Conservation (phyloP, 2,329 filamentous ascomycete species). For the Juglanconis sp. region DNA sequence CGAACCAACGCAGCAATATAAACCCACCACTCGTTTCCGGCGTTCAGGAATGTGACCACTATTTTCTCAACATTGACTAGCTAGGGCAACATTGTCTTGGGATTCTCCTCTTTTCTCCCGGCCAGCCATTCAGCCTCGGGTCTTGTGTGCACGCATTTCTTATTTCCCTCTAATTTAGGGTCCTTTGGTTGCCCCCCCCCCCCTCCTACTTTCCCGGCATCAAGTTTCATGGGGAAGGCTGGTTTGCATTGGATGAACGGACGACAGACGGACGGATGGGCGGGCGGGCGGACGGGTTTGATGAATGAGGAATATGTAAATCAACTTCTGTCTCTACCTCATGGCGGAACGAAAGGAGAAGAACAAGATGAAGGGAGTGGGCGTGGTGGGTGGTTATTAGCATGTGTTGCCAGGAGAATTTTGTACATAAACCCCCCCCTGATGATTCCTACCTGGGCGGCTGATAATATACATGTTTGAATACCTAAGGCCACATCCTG, state of each 20-base stretch:
- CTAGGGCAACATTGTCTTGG: not conserved
- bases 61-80: not conserved
- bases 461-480: slow-evolving; percentile 15
- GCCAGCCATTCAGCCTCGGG: not conserved
- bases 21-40: not conserved
- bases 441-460: not conserved
- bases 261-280: not conserved
- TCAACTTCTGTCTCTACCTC: not conserved
- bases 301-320: slow-evolving; percentile 6
- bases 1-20: not conserved
- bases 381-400: not conserved
- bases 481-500: not conserved
- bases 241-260: not conserved
- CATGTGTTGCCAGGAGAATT: not conserved
- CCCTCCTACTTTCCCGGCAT: no score
- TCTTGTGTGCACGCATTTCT: not conserved
- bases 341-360: not conserved
- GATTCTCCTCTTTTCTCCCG: not conserved
- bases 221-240: no score
- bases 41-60: slow-evolving; percentile 1
- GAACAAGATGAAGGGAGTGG: not conserved
- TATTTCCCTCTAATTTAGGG: not conserved
- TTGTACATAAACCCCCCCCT: slow-evolving; percentile 9
- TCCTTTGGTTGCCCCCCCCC: not conserved
- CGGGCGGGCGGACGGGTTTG: not conserved